Evolutionary conservation across 306 rosid species (phyloP).

Genomic region (Trifolium subterraneum): DNA sequence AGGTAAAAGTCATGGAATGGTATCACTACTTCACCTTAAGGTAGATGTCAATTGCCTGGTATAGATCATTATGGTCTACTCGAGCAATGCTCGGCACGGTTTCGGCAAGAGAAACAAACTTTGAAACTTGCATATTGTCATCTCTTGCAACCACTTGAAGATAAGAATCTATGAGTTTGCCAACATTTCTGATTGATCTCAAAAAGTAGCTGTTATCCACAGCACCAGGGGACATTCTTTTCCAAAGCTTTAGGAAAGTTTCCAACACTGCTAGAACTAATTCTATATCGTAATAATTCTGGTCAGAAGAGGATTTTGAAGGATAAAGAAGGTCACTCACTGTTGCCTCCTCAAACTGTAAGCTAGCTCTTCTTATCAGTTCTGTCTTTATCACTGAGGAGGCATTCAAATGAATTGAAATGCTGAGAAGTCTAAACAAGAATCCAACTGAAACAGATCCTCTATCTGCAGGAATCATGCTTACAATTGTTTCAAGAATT

Average conservation of each 20-base stretch:
- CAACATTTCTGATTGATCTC: constrained; percentile 76
- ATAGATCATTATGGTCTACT: constrained; percentile 69
- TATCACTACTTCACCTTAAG: constrained; percentile 68
- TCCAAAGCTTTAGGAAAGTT: constrained; percentile 75
- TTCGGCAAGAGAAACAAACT: constrained; percentile 76
- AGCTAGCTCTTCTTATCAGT: constrained; percentile 72
- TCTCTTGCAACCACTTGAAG: constrained; percentile 89
- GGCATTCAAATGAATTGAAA: constrained; percentile 63
- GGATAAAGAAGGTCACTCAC: constrained; percentile 82
- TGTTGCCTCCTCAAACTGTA: constrained; percentile 87
- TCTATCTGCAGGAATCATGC: constrained; percentile 84
- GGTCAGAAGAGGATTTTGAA: constrained; percentile 58
- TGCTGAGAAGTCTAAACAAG: constrained; percentile 75
- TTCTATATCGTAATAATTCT: constrained; percentile 75
- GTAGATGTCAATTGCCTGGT: constrained; percentile 85
- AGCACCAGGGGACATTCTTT: constrained; percentile 69
- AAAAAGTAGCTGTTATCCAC: constrained; percentile 59
- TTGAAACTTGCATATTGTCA: constrained; percentile 71
- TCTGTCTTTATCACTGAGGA: constrained; percentile 76
- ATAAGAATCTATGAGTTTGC: constrained; percentile 91
- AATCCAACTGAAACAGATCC: constrained; percentile 86
- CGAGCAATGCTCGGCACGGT: constrained; percentile 82
- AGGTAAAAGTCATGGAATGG: constrained; percentile 9
- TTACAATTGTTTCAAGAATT: constrained; percentile 73
- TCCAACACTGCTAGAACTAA: constrained; percentile 77